phyloP scores from a whole-genome alignment of 1,284 basidiomycete species.

The Taiwanofungus camphoratus region DNA sequence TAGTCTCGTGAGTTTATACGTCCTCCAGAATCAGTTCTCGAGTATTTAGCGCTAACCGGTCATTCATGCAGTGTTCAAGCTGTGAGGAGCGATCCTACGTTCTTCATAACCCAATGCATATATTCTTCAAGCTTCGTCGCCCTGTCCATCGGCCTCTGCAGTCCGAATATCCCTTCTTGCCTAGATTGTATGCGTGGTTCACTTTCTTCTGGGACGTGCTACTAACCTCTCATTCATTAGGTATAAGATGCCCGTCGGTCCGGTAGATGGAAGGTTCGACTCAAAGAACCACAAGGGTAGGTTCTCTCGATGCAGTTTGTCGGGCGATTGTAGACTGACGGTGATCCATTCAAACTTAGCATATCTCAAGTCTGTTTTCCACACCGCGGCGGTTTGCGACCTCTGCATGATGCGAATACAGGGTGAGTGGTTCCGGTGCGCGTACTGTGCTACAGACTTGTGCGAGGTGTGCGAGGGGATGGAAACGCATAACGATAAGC shows the following conservation, averaged over 20 bases:
- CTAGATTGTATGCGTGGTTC: constrained; percentile 46
- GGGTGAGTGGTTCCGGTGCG: constrained; percentile 86
- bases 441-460: constrained; percentile 77
- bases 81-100: constrained; percentile 77
- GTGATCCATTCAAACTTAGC: constrained; percentile 33
- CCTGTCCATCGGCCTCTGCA: constrained; percentile 70
- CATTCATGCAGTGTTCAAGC: constrained; percentile 62
- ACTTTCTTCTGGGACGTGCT: not conserved
- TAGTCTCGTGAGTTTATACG: constrained; percentile 48
- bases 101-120: constrained; percentile 76
- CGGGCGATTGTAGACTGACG: not conserved
- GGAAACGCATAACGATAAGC: constrained; percentile 75
- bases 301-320: constrained; percentile 11
- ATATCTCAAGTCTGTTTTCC: constrained; percentile 64
- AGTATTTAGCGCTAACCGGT: constrained; percentile 8
- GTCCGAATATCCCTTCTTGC: constrained; percentile 55
- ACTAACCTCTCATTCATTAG: constrained; percentile 28
- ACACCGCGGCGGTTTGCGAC: constrained; percentile 69
- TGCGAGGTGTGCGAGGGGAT: constrained; percentile 74
- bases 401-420: constrained; percentile 67
- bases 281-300: constrained; percentile 55
- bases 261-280: constrained; percentile 34
- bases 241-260: constrained; percentile 67
- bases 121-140: constrained; percentile 82
- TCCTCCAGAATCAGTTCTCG: too few relatives aligned